Evolutionary conservation across 352 stramenopile genomes (phyloP), one percentile per base, ranked within the genome.

Genomic region (Phytophthora agathidicida): DNA sequence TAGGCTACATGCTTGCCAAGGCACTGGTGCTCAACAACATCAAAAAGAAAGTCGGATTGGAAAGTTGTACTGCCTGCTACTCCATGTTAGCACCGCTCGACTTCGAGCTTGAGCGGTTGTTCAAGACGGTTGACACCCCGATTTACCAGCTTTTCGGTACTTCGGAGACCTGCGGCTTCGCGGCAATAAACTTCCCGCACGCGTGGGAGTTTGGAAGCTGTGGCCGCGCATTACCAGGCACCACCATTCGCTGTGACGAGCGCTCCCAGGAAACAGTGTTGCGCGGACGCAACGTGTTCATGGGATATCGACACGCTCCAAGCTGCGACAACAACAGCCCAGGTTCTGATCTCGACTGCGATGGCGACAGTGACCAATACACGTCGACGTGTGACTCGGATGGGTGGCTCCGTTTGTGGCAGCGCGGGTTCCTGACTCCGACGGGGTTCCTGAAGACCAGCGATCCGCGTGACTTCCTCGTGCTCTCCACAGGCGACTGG

Each of bases 1-100:
- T 94, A 11, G 85, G 85, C 16, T 92, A 94, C 56, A 81, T 91
- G 63, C 51, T 94, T 22, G 85, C 85, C 7, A 90, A 94, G 37
- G 71, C 75, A 33, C 74, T 95, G 19, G 83, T 95, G 30, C 71
- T 95, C 7, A 84, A 88, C 60, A 78, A 65, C 22, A 86, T 94
- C 38, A 92, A 93, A 60, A 88, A 88, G 55, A 84, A 83, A 39
- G 73, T 94, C 24, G 85, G 85, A 7, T 65, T 94, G 11, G 77
- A 89, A 68, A 86, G 81, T 45, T 92, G 82, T 44, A 71, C 73
- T 7, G 69, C 78, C 16, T 95, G 86, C 61, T 92, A 86, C 53
- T 91, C 83, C 13, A 60, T 95, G 32, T 62, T 93, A 16, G 81
- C 86, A 30, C 80, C 83, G 31, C 66, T 94, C 8, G 80, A 91